phyloP scores from a whole-genome alignment of 2,329 filamentous ascomycete genomes.

The Hypoxylon sp. region DNA sequence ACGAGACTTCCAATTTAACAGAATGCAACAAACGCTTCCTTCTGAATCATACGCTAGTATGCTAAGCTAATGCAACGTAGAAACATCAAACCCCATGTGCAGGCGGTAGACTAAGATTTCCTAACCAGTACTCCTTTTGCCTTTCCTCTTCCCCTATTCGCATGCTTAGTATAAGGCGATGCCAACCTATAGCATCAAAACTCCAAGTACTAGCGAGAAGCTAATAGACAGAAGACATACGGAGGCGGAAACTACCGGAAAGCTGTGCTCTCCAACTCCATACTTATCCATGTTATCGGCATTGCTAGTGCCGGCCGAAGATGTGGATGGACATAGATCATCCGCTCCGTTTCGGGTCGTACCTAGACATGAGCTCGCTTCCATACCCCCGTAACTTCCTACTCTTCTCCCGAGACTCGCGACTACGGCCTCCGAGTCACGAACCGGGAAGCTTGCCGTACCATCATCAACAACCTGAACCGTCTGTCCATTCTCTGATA shows the following conservation, averaged over 20 bases:
- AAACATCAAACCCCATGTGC: too few species aligned
- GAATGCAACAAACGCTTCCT: too few species aligned
- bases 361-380: background rate
- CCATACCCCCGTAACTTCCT: slow-evolving; percentile 7
- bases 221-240: slow-evolving; percentile 15
- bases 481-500: slow-evolving; percentile 54
- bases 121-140: background rate
- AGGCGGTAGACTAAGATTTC: background rate
- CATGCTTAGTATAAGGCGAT: slow-evolving; percentile 3
- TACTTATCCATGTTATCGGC: background rate
- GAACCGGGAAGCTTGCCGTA: slow-evolving; percentile 55
- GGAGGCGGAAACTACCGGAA: too few species aligned
- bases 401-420: slow-evolving; percentile 58
- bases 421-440: slow-evolving; percentile 64
- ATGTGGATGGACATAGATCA: background rate
- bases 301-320: background rate
- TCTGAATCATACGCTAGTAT: too few species aligned
- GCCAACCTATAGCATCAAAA: slow-evolving; percentile 31
- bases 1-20: too few species aligned
- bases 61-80: too few species aligned
- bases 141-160: background rate
- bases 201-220: slow-evolving; percentile 13
- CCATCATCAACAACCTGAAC: slow-evolving; percentile 55
- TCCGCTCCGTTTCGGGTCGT: background rate
- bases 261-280: background rate